Base-by-base conservation (phyloP, 805 yeast species). In the Ogataea methanolica region DNA sequence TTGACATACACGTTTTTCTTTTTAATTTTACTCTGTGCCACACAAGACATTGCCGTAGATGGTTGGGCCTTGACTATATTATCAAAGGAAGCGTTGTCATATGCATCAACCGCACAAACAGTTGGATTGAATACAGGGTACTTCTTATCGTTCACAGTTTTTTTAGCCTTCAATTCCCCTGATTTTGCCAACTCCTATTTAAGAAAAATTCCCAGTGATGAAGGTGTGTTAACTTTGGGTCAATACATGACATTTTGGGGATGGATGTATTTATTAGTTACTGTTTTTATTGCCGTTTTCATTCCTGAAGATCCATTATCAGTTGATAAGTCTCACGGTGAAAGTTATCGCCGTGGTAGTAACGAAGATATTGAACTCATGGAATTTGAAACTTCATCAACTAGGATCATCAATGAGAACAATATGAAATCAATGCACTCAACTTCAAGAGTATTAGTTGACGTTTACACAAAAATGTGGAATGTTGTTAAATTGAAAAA, bases 31-130 rank as follows among this genome's bases (percentile, higher is more conserved):
- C 73, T 91, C 50, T 91, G 97, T 69, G 97, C 98, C 0, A 92
- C 99, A 0, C 99, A 94, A 66, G 99, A 94, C 63, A 94, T 94
- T 47, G 98, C 99, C 0, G 99, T 94, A 21, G 99, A 94, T 69
- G 98, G 99, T 11, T 94, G 99, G 99, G 97, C 98, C 0, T 70
- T 94, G 60, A 94, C 97, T 1, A 81, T 92, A 36, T 72, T 94
- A 44, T 81, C 91, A 16, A 82, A 82, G 23, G 79, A 79, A 26
- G 85, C 95, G 14, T 72, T 94, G 51, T 83, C 95, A 16, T 94
- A 82, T 70, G 98, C 99, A 0, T 88, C 96, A 5, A 94, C 99
- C 0, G 99, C 99, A 0, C 99, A 94, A 67, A 94, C 99, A 0
- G 80, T 94, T 41, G 99, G 99, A 0, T 75, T 94, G 51, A 94